These are phyloP conservation scores for Malassezia sp. DNA, from an alignment of 1,284 basidiomycete species.

Conservation along the genomic window DNA sequence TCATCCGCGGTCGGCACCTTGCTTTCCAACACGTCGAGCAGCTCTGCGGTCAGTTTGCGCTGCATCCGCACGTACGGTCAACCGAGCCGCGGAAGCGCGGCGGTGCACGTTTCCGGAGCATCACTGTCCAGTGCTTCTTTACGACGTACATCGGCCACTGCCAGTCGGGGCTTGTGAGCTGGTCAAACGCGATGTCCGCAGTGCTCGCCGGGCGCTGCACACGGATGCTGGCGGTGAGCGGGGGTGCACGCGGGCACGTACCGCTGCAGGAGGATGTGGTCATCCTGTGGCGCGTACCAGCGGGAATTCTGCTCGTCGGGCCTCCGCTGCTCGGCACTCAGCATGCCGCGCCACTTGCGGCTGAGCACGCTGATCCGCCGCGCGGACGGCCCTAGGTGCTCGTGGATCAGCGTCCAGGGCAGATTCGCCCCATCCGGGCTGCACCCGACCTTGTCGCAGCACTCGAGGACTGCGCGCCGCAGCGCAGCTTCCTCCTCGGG, in stretches of 20 bases:
- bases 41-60: no score
- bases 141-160: slow-evolving; percentile 17
- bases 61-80: no score
- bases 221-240: no score
- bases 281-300: slow-evolving; percentile 18
- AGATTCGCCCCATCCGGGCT: slow-evolving; percentile 14
- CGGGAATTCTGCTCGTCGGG: slow-evolving; percentile 14
- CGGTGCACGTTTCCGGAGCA: slow-evolving; percentile 14
- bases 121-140: slow-evolving; percentile 18
- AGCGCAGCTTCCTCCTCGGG: slow-evolving; percentile 14
- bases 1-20: slow-evolving; percentile 12
- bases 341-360: slow-evolving; percentile 19
- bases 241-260: no score
- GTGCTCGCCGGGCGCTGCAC: slow-evolving; percentile 7
- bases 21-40: slow-evolving; percentile 7
- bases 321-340: slow-evolving; percentile 14
- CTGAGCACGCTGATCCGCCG: slow-evolving; percentile 17
- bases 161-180: slow-evolving; percentile 14
- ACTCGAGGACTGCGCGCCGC: slow-evolving; percentile 9
- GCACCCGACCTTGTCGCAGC: slow-evolving; percentile 14
- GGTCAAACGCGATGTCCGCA: slow-evolving; percentile 17
- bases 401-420: slow-evolving; percentile 18
- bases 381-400: slow-evolving; percentile 13
- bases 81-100: slow-evolving; percentile 8
- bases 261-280: slow-evolving; percentile 13